Evolutionary conservation across 1,284 basidiomycete species (phyloP).

Genomic region (Malassezia equina): DNA sequence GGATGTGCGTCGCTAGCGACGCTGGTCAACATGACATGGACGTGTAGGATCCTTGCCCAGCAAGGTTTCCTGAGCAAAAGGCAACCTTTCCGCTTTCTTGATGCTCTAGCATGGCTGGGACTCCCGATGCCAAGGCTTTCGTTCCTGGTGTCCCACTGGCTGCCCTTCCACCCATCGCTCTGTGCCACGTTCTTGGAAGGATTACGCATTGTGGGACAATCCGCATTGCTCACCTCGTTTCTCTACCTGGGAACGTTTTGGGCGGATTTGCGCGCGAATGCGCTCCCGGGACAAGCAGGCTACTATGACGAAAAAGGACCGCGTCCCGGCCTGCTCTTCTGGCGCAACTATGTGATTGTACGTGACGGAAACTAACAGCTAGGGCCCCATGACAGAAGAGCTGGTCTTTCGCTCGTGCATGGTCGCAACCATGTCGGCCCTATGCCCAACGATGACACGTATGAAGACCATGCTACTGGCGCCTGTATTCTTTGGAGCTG

Average conservation of each 20-base stretch:
- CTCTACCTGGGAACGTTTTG: conserved; percentile 79
- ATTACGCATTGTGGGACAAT: background rate
- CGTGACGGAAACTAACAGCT: conserved; percentile 43
- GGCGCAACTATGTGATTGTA: conserved; percentile 67
- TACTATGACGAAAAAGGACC: conserved; percentile 49
- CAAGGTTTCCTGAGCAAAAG: background rate
- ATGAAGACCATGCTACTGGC: conserved; percentile 63
- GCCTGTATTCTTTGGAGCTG: conserved; percentile 79
- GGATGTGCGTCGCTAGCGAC: conserved; percentile 22
- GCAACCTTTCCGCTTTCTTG: conserved; percentile 9
- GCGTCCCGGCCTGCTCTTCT: background rate
- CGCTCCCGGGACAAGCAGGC: conserved; percentile 57
- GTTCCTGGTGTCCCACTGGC: conserved; percentile 18
- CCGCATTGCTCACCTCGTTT: conserved; percentile 56
- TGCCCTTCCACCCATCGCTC: conserved; percentile 25
- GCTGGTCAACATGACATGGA: background rate
- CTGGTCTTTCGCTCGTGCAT: conserved; percentile 80
- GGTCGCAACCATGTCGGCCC: conserved; percentile 62
- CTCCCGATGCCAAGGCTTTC: conserved; percentile 25
- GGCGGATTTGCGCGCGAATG: conserved; percentile 54
- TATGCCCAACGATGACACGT: conserved; percentile 52
- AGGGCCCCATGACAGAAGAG: conserved; percentile 88
- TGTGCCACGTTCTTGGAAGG: conserved; percentile 1
- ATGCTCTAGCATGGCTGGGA: conserved; percentile 22
- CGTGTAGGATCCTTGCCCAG: background rate